A percentile compares a stretch with the other conserved stretches of the same genome.
These are phyloP conservation scores for Hygrophila difformis DNA, from an alignment of 257 asterid genomes.

Conservation along the genomic window DNA sequence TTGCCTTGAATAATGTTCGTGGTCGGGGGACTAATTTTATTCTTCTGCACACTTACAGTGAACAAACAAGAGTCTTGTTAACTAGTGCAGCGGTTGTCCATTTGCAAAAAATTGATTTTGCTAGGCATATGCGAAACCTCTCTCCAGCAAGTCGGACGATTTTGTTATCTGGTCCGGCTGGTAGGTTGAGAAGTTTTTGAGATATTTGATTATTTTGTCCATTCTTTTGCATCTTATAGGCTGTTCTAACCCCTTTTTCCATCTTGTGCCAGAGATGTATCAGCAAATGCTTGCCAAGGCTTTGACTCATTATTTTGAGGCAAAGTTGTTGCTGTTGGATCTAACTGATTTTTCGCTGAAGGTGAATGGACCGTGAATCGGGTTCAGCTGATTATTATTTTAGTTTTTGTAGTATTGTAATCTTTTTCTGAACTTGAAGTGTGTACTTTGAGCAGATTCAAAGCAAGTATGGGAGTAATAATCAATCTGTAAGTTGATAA, in stretches of 20 bases:
- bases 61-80: conserved; percentile 70
- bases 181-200: conserved; percentile 20
- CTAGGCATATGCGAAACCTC: conserved; percentile 62
- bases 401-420: neutral
- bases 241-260: conserved; percentile 1
- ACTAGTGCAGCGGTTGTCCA: conserved; percentile 81
- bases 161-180: conserved; percentile 89
- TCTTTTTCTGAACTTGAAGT: conserved; percentile 7
- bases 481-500: conserved; percentile 42
- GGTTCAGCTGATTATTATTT: conserved; percentile 2
- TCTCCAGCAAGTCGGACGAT: conserved; percentile 86
- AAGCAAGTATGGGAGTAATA: conserved; percentile 60
- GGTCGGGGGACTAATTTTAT: too few species aligned
- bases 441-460: conserved; percentile 45
- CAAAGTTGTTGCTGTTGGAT: conserved; percentile 70
- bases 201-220: neutral
- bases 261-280: conserved; percentile 40
- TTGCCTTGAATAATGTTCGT: too few species aligned
- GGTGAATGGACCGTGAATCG: conserved; percentile 26
- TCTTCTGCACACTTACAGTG: conserved; percentile 24
- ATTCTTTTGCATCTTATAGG: neutral
- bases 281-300: conserved; percentile 88
- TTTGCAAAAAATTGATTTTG: conserved; percentile 49
- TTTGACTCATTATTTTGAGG: conserved; percentile 68
- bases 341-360: conserved; percentile 64